Percentiles rank a stretch among this genome's conserved stretches.
These are phyloP conservation scores for Podospora conica DNA, from an alignment of 495 filamentous ascomycete species.

Conservation along the genomic window DNA sequence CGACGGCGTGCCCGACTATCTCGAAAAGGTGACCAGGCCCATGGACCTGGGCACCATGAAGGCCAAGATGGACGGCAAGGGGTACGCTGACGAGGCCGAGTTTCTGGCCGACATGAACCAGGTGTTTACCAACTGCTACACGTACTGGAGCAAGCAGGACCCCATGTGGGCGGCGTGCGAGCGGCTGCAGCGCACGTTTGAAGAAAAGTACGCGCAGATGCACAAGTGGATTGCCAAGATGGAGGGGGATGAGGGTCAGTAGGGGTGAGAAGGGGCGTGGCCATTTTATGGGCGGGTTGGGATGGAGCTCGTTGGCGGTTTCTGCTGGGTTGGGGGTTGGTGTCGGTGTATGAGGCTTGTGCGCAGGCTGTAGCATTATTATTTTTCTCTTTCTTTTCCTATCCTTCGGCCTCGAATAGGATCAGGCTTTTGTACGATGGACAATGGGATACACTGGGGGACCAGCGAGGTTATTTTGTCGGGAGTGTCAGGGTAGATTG, in stretches of 20 bases:
- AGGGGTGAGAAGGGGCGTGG: not conserved
- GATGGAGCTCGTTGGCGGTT: not conserved
- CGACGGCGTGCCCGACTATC: slow-evolving; percentile 44
- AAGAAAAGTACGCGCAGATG: slow-evolving; percentile 45
- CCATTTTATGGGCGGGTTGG: not conserved
- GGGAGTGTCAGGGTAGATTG: not conserved
- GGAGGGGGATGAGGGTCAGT: slow-evolving; percentile 36
- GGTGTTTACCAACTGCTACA: slow-evolving; percentile 46
- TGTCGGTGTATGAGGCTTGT: not conserved
- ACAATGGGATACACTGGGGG: not conserved
- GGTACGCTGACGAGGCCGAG: slow-evolving; percentile 38
- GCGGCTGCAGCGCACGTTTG: slow-evolving; percentile 44
- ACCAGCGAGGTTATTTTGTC: not conserved
- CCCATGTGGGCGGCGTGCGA: slow-evolving; percentile 42
- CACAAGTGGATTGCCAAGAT: slow-evolving; percentile 46
- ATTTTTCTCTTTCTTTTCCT: not conserved
- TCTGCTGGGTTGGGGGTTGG: not conserved
- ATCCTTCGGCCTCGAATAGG: not conserved
- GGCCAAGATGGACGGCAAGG: slow-evolving; percentile 39
- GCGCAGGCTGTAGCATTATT: not conserved
- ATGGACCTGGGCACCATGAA: slow-evolving; percentile 48
- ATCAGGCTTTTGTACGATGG: not conserved
- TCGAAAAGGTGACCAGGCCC: slow-evolving; percentile 40
- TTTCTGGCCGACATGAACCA: slow-evolving; percentile 44
- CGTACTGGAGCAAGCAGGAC: slow-evolving; percentile 37